A percentile compares a stretch with the other conserved stretches of the same genome.
Conservation (phyloP, 1,284 basidiomycete species). For the Microbotryomycetes sp. region DNA sequence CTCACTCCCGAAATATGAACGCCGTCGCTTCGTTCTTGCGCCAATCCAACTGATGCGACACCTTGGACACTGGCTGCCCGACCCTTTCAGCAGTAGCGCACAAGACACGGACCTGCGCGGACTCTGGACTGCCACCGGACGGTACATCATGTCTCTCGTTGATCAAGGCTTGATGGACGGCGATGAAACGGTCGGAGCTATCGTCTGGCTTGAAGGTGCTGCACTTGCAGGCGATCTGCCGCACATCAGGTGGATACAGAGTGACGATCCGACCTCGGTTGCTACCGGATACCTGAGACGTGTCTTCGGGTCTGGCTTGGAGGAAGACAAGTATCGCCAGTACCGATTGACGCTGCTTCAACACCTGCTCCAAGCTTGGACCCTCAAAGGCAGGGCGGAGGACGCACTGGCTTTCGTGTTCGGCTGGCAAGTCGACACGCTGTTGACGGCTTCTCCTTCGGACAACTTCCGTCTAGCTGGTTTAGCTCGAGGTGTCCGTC, state of each 20-base stretch:
- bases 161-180: neutral
- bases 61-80: no score
- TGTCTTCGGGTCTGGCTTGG: neutral
- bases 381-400: neutral
- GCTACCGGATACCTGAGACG: neutral
- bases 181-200: neutral
- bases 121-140: no score
- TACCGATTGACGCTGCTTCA: neutral
- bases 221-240: neutral
- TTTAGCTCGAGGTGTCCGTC: neutral
- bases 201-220: neutral
- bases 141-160: no score
- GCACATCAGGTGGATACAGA: neutral
- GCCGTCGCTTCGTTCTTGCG: no score
- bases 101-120: no score
- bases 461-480: neutral
- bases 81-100: no score
- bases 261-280: neutral
- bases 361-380: constrained; percentile 9
- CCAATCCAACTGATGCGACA: no score
- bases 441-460: neutral
- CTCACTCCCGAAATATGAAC: no score
- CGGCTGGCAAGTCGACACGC: neutral
- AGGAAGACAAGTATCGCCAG: neutral
- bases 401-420: constrained; percentile 7